Evolutionary conservation across 495 filamentous ascomycete genomes (phyloP), one percentile per base, ranked within the genome.

Genomic region (Aspergillus sclerotioniger): DNA sequence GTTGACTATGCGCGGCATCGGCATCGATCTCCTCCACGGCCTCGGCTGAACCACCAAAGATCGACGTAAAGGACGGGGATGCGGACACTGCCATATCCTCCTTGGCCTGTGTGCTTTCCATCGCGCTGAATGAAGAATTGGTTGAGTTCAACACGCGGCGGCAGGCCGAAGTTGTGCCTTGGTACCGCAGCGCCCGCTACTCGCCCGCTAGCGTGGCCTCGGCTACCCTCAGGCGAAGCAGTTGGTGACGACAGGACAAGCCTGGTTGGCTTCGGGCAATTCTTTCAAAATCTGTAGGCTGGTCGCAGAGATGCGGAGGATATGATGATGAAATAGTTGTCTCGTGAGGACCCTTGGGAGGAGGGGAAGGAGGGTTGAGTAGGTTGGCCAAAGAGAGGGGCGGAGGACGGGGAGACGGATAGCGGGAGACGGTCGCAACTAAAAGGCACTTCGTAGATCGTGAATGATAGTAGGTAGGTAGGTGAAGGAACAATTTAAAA

Each of bases 1-100:
- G 51, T 47, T 61, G 62, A 54, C 69, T 57, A 50, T 62, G 44
- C 8, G 73, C 67, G 63, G 67, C 12, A 8, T 69, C 66, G 7
- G 43, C 25, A 43, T 61, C 66, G 48, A 39, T 54, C 35, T 60
- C 56, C 25, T 66, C 63, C 15, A 50, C 21, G 33, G 19, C 37
- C 9, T 55, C 54, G 6, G 57, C 46, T 13, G 58, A 49, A 20
- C 67, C 63, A n/a, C 63, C 67, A 20, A 70, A 70, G 57, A 67
- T 56, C 6, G 67, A 70, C 13, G 57, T 55, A 28, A 66, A 63
- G 7, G 59, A 56, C 6, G 35, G 20, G 37, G 62, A 58, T 1
- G 58, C 51, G 15, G 37, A 10, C 0, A 58, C 56, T n/a, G 56
- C 45, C 12, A 19, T 39, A 7, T 33, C 20, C 17, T 57, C 39